Conservation (phyloP, 257 asterid genomes). For the Solanum stenotomum region DNA sequence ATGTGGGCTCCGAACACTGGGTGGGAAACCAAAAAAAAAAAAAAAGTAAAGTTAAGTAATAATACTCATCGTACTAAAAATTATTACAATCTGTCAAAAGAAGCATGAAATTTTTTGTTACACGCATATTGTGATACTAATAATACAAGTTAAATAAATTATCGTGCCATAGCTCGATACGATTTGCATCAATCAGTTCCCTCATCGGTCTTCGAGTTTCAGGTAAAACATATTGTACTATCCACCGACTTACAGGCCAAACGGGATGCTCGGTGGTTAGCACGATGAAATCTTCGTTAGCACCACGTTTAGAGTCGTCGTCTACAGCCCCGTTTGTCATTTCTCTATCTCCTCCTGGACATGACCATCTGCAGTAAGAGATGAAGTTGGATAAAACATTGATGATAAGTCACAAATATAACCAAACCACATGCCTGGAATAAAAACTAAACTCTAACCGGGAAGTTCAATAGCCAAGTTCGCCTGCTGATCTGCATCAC, state of each 20-base stretch:
- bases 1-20: too few relatives aligned
- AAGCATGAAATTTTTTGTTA: not conserved
- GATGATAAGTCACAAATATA: not conserved
- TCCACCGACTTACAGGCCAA: not conserved
- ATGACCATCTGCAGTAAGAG: constrained; percentile 53
- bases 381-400: not conserved
- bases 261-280: not conserved
- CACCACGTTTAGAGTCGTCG: not conserved
- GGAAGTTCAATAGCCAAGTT: constrained; percentile 79
- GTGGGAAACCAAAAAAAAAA: too few relatives aligned
- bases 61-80: not conserved
- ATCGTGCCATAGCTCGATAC: not conserved
- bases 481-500: constrained; percentile 91
- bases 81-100: not conserved
- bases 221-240: not conserved
- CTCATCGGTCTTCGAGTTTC: not conserved
- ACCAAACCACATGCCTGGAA: not conserved
- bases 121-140: not conserved
- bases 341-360: constrained; percentile 60
- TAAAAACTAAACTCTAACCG: constrained; percentile 30
- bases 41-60: not conserved
- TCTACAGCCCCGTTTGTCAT: constrained; percentile 1
- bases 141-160: not conserved
- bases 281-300: not conserved
- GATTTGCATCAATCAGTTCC: not conserved